Evolutionary conservation across 768 basidiomycete genomes (phyloP).

Genomic region (Rhizopogon salebrosus): DNA sequence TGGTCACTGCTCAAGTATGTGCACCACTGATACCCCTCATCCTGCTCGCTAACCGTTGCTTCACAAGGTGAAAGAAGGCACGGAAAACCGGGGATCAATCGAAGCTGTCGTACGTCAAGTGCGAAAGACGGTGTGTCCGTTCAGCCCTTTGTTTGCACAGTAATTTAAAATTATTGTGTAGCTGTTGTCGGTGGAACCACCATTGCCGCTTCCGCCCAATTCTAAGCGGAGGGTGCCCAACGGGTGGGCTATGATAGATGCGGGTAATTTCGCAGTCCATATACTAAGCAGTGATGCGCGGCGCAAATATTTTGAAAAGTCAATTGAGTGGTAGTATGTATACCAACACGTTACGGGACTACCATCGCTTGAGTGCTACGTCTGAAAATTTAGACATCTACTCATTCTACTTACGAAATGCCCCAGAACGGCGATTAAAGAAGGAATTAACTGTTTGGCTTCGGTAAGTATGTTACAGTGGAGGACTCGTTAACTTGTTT

Average conservation of each 20-base stretch:
- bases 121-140: conserved; percentile 58
- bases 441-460: too few species aligned
- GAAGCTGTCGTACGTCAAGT: conserved; percentile 68
- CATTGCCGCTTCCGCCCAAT: conserved; percentile 58
- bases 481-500: too few species aligned
- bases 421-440: not conserved
- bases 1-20: conserved; percentile 64
- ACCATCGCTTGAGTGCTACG: not conserved
- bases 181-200: conserved; percentile 56
- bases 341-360: not conserved
- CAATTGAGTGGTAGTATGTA: conserved; percentile 23
- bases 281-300: conserved; percentile 61
- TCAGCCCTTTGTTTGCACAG: not conserved
- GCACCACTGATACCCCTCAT: not conserved
- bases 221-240: conserved; percentile 54
- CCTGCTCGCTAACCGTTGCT: not conserved
- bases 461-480: too few species aligned
- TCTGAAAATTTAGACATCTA: not conserved
- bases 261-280: conserved; percentile 76
- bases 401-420: not conserved
- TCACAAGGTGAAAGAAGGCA: conserved; percentile 74
- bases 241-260: conserved; percentile 84
- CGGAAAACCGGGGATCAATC: conserved; percentile 73
- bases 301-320: conserved; percentile 56
- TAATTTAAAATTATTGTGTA: conserved; percentile 20